Evolutionary conservation across 2,329 filamentous ascomycete genomes (phyloP).

Genomic region (Aureobasidium sp.): DNA sequence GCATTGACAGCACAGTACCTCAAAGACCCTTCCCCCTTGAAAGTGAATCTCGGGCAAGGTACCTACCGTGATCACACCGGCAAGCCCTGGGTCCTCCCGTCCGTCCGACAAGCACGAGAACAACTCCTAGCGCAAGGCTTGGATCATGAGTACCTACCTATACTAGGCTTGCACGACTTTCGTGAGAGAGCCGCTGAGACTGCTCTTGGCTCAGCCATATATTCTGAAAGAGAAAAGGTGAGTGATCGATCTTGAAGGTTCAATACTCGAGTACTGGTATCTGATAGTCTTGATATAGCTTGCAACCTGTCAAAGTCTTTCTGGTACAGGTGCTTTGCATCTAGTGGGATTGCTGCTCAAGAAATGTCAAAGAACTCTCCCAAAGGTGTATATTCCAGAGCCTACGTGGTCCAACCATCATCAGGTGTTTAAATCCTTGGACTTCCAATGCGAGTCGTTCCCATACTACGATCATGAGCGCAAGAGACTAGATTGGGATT

Average conservation of each 20-base stretch:
- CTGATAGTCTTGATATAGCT: constrained; percentile 10
- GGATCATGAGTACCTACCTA: background rate
- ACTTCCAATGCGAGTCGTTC: constrained; percentile 25
- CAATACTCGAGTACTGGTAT: background rate
- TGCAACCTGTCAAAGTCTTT: constrained; percentile 32
- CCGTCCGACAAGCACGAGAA: constrained; percentile 20
- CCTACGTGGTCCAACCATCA: constrained; percentile 40
- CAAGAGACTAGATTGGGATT: constrained; percentile 83
- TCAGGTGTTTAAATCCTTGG: constrained; percentile 30
- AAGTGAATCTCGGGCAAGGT: constrained; percentile 32
- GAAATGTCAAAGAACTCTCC: constrained; percentile 22
- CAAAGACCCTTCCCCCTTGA: background rate
- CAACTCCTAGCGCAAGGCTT: background rate
- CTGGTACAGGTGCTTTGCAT: constrained; percentile 36
- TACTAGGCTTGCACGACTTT: background rate
- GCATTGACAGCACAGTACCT: background rate
- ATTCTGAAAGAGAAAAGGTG: no score
- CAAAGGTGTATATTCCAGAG: constrained; percentile 33
- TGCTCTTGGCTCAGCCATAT: background rate
- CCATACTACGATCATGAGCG: constrained; percentile 31
- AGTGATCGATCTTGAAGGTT: background rate
- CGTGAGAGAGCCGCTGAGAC: background rate
- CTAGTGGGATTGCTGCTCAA: constrained; percentile 30
- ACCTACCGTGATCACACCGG: constrained; percentile 35
- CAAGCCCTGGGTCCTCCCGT: constrained; percentile 35